phyloP scores from a whole-genome alignment of 495 filamentous ascomycete species.

The Talaromyces nanjingensis region DNA sequence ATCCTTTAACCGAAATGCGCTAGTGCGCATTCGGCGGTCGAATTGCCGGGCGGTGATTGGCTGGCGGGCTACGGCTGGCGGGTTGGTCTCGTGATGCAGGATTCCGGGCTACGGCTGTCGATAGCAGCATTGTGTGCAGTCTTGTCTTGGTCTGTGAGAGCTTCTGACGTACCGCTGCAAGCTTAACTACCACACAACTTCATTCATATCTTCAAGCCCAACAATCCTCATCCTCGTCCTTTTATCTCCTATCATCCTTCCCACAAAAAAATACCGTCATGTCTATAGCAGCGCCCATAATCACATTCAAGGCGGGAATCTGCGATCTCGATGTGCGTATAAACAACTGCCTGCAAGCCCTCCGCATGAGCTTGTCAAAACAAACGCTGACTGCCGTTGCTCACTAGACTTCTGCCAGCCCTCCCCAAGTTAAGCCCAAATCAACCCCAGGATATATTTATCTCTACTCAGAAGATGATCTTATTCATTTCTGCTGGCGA shows the following conservation, averaged over 20 bases:
- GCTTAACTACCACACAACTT: neutral
- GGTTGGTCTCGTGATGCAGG: neutral
- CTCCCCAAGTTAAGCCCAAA: constrained; percentile 60
- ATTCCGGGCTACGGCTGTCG: neutral
- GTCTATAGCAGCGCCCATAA: constrained; percentile 69
- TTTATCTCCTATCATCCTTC: constrained; percentile 13
- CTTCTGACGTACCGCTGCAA: constrained; percentile 5
- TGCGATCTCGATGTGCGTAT: constrained; percentile 76
- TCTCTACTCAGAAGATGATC: constrained; percentile 88
- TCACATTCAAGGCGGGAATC: constrained; percentile 94
- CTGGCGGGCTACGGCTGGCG: neutral
- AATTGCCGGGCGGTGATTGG: neutral
- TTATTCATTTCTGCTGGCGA: constrained; percentile 97
- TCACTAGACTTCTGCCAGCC: constrained; percentile 47
- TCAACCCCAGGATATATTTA: constrained; percentile 82
- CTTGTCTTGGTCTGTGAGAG: neutral
- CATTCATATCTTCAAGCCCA: neutral
- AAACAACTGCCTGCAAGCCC: neutral
- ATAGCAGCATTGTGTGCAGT: neutral
- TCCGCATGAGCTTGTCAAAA: neutral
- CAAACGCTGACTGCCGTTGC: constrained; percentile 12
- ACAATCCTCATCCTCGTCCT: neutral
- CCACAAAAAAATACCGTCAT: constrained; percentile 35
- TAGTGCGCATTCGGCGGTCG: constrained; percentile 24
- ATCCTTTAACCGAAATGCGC: constrained; percentile 29